Conservation (phyloP, 2,329 filamentous ascomycete genomes). For the Colletotrichum lini region DNA sequence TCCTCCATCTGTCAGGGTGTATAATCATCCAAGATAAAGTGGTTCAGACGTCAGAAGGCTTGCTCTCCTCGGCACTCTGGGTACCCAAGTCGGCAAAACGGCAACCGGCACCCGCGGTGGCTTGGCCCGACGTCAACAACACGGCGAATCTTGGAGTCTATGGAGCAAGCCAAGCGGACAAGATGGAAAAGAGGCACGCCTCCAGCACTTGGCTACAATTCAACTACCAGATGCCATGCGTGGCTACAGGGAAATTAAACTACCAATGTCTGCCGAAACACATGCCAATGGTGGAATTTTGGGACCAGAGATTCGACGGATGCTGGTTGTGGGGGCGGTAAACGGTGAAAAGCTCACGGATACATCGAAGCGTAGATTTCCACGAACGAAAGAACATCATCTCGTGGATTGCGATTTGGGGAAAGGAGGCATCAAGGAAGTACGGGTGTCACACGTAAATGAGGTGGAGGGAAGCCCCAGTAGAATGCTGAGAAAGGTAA, state of each 20-base stretch:
- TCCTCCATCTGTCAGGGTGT: too few species aligned
- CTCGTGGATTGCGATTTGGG: neutral
- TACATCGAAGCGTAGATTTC: neutral
- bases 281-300: constrained; percentile 14
- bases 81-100: neutral
- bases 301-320: constrained; percentile 3
- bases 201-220: neutral
- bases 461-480: too few species aligned
- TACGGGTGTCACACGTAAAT: too few species aligned
- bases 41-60: neutral
- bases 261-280: neutral
- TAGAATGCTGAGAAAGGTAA: too few species aligned
- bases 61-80: neutral
- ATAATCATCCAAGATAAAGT: too few species aligned
- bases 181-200: constrained; percentile 9
- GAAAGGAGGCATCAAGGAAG: too few species aligned
- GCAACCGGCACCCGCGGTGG: neutral
- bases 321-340: constrained; percentile 3
- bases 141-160: neutral
- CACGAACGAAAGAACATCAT: constrained; percentile 6
- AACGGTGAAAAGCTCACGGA: neutral
- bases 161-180: constrained; percentile 6
- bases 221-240: neutral
- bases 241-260: neutral
- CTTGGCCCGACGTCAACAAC: neutral